phyloP scores from a whole-genome alignment of 208 protist species.

The Polymyxa betae region DNA sequence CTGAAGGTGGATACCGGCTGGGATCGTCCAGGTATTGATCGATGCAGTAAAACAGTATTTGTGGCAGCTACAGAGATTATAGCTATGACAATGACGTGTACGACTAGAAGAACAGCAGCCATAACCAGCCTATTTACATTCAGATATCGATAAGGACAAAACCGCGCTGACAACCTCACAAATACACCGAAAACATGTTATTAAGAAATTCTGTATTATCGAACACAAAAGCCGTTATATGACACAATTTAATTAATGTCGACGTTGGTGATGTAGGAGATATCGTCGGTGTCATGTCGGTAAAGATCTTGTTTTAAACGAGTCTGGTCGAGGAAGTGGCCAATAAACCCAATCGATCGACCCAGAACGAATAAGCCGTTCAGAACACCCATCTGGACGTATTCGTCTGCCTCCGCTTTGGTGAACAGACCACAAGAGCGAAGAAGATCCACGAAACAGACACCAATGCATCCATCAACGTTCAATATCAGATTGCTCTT shows the following conservation, averaged over 20 bases:
- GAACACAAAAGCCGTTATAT: too few relatives aligned
- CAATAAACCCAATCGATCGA: constrained; percentile 82
- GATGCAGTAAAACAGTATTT: too few relatives aligned
- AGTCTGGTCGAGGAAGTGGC: constrained; percentile 84
- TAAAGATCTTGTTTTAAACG: constrained; percentile 82
- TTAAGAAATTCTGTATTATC: too few relatives aligned
- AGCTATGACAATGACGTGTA: too few relatives aligned
- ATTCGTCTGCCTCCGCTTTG: constrained; percentile 78
- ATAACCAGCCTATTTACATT: too few relatives aligned
- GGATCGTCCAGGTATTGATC: too few relatives aligned
- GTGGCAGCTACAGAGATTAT: too few relatives aligned
- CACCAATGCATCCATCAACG: constrained; percentile 81
- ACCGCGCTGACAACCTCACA: too few relatives aligned
- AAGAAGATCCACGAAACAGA: constrained; percentile 80
- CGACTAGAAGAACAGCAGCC: too few relatives aligned
- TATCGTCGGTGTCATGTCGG: constrained; percentile 79
- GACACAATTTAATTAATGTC: constrained; percentile 35
- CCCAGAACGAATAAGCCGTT: constrained; percentile 84
- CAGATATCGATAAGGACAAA: too few relatives aligned
- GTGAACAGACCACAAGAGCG: constrained; percentile 77
- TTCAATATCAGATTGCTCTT: constrained; percentile 84
- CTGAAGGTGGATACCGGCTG: too few relatives aligned
- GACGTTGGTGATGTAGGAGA: constrained; percentile 67
- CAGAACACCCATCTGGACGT: constrained; percentile 75
- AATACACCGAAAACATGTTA: too few relatives aligned